Percentiles rank a stretch among this genome's conserved stretches.
phyloP scores from a whole-genome alignment of 2,329 filamentous ascomycete genomes.

The Fusarium sp. region DNA sequence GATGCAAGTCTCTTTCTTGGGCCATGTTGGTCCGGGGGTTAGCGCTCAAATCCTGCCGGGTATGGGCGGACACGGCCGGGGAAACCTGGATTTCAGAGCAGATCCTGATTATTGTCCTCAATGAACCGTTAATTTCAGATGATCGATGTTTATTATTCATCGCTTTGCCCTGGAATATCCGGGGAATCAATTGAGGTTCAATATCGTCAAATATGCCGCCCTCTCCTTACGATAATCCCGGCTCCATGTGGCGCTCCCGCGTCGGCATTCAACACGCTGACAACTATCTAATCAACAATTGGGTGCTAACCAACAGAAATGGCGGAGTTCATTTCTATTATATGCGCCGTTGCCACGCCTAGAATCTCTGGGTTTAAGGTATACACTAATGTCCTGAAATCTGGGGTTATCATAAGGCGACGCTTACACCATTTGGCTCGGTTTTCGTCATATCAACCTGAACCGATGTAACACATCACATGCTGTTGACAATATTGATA shows the following conservation, averaged over 20 bases:
- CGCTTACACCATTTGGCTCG: constrained; percentile 13
- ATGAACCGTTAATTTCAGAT: not conserved
- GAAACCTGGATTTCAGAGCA: constrained; percentile 25
- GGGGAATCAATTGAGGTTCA: constrained; percentile 12
- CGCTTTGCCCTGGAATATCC: constrained; percentile 21
- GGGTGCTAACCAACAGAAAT: not conserved
- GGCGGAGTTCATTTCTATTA: not conserved
- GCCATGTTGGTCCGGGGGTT: constrained; percentile 39
- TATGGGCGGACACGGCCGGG: constrained; percentile 27
- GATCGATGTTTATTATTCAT: not conserved
- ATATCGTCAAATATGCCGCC: constrained; percentile 25
- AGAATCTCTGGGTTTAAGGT: constrained; percentile 1
- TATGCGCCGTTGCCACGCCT: constrained; percentile 7
- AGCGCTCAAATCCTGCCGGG: constrained; percentile 40
- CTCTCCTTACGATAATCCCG: constrained; percentile 26
- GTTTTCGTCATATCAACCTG: constrained; percentile 1
- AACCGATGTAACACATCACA: constrained; percentile 8
- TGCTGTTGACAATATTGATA: constrained; percentile 6
- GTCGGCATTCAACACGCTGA: constrained; percentile 9
- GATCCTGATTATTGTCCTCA: constrained; percentile 18
- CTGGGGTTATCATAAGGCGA: constrained; percentile 10
- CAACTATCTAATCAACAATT: not conserved
- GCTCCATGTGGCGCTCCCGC: constrained; percentile 32
- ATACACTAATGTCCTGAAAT: not conserved
- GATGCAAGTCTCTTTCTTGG: constrained; percentile 42